Conservation (phyloP, 352 stramenopile genomes). For the Globisporangium cystogenes region DNA sequence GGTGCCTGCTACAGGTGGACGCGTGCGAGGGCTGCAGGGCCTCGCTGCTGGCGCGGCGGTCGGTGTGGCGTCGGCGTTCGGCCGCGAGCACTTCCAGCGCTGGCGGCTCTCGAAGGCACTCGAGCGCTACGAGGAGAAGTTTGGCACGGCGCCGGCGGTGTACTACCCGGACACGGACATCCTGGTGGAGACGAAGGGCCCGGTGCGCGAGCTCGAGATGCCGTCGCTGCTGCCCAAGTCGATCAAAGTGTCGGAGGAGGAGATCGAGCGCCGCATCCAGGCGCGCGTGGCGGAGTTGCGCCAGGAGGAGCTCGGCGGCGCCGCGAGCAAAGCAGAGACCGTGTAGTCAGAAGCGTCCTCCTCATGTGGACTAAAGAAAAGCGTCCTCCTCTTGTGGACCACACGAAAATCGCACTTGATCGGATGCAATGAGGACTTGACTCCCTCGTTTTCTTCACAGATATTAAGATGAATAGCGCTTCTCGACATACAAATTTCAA, state of each 20-base stretch:
- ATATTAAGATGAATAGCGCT: not conserved
- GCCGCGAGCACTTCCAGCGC: conserved; percentile 63
- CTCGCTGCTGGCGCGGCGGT: conserved; percentile 49
- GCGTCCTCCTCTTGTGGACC: not conserved
- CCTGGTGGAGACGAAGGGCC: conserved; percentile 58
- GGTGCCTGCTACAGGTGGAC: conserved; percentile 34
- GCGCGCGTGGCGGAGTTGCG: conserved; percentile 67
- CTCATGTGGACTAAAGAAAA: not conserved
- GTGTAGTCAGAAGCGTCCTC: not conserved
- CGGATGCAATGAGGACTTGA: not conserved
- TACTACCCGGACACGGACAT: conserved; percentile 60
- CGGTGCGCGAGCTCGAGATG: conserved; percentile 48
- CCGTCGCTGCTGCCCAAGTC: conserved; percentile 66
- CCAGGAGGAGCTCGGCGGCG: conserved; percentile 14
- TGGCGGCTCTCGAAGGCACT: conserved; percentile 73
- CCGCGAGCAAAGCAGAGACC: not conserved
- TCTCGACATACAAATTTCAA: not conserved
- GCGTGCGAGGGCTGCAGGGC: conserved; percentile 61
- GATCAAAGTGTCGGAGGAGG: conserved; percentile 65
- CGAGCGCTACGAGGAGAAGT: conserved; percentile 78
- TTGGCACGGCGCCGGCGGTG: conserved; percentile 48
- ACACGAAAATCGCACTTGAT: not conserved
- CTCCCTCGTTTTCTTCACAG: not conserved
- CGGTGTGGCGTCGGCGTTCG: conserved; percentile 55
- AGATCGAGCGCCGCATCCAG: conserved; percentile 74